Evolutionary conservation across 2,329 filamentous ascomycete species (phyloP).

Genomic region (Moelleriella libera): DNA sequence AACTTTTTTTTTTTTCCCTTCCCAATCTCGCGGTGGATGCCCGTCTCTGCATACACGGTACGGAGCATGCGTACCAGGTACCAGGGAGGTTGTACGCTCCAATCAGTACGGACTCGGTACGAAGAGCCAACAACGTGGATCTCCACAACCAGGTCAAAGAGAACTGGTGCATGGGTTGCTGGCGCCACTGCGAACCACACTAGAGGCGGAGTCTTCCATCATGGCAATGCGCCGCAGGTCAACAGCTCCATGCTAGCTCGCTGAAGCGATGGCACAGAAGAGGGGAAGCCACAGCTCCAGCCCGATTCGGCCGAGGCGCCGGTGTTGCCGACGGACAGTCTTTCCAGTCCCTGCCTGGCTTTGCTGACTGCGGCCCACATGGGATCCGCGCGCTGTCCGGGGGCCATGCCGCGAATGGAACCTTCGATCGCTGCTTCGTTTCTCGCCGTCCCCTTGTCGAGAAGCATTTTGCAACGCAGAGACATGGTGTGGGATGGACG

Average conservation of each 20-base stretch:
- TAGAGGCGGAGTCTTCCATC: background rate
- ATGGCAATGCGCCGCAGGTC: background rate
- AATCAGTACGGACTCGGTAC: too few species aligned
- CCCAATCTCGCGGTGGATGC: too few species aligned
- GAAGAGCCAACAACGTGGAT: background rate
- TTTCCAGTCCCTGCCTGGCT: background rate
- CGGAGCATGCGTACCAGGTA: too few species aligned
- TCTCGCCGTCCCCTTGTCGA: too few species aligned
- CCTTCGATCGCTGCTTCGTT: too few species aligned
- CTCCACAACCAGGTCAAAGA: background rate
- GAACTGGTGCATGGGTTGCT: background rate
- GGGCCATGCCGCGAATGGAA: background rate
- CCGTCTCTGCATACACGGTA: too few species aligned
- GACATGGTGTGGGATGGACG: too few species aligned
- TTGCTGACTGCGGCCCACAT: background rate
- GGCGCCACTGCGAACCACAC: background rate
- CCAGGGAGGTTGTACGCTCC: too few species aligned
- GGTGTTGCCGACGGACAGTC: constrained; percentile 1
- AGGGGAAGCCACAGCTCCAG: background rate
- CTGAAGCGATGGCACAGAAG: background rate
- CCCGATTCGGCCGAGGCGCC: constrained; percentile 5
- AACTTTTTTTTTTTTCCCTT: too few species aligned
- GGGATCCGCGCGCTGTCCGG: background rate
- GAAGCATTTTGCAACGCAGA: too few species aligned
- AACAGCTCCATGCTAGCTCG: background rate